These are phyloP conservation scores for Samsoniella hepiali DNA, from an alignment of 2,329 filamentous ascomycete species.

Conservation along the genomic window DNA sequence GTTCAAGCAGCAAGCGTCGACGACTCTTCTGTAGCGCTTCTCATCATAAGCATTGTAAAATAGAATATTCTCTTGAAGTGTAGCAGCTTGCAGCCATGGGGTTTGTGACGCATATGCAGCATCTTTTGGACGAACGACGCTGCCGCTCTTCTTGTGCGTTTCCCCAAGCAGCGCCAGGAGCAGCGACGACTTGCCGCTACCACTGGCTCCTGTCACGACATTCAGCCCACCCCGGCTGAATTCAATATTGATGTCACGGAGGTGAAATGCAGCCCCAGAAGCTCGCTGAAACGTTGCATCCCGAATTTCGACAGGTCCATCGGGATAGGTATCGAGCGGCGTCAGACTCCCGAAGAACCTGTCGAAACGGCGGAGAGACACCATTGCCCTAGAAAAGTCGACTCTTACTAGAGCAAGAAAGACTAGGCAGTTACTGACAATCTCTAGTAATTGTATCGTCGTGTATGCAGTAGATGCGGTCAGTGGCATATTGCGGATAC, in stretches of 20 bases:
- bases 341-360: constrained; percentile 50
- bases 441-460: constrained; percentile 48
- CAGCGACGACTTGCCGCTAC: constrained; percentile 56
- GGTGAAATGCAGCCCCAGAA: constrained; percentile 43
- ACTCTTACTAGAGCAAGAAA: constrained; percentile 40
- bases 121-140: constrained; percentile 47
- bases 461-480: constrained; percentile 57
- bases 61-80: constrained; percentile 52
- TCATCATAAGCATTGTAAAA: constrained; percentile 51
- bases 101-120: constrained; percentile 56
- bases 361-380: constrained; percentile 51
- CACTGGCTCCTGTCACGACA: constrained; percentile 51
- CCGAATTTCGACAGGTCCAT: constrained; percentile 46
- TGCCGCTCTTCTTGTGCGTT: constrained; percentile 46
- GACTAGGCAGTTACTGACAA: constrained; percentile 51
- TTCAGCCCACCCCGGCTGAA: constrained; percentile 54
- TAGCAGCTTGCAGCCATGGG: constrained; percentile 55
- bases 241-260: constrained; percentile 46
- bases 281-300: constrained; percentile 47
- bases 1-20: constrained; percentile 53
- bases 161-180: constrained; percentile 54
- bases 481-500: constrained; percentile 45
- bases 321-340: constrained; percentile 45
- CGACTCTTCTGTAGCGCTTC: constrained; percentile 30
- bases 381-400: constrained; percentile 33